A percentile compares a stretch with the other conserved stretches of the same genome.
phyloP scores from a whole-genome alignment of 192 early-diverging fungal species.

The Podila verticillata region DNA sequence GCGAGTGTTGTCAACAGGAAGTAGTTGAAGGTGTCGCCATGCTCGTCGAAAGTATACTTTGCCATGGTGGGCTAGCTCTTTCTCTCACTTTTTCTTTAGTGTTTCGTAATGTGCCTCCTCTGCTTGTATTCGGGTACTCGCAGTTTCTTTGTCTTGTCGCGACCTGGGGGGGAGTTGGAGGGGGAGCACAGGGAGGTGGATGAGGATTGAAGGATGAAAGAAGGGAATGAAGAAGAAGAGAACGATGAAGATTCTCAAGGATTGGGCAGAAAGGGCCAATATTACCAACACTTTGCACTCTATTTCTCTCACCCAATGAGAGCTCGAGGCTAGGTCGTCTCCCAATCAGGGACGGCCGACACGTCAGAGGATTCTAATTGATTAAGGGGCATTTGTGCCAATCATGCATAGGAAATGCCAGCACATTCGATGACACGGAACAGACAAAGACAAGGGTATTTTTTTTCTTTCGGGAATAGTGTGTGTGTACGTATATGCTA shows the following conservation, averaged over 20 bases:
- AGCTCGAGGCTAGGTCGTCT: too few species aligned
- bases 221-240: not conserved
- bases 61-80: slow-evolving; percentile 25
- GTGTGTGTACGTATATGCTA: too few species aligned
- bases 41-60: slow-evolving; percentile 95
- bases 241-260: not conserved
- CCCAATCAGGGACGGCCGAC: too few species aligned
- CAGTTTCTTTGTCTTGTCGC: too few species aligned
- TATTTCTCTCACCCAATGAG: slow-evolving; percentile 7
- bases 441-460: too few species aligned
- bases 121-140: not conserved
- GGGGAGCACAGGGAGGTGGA: not conserved
- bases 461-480: too few species aligned
- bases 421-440: too few species aligned
- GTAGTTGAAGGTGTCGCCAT: slow-evolving; percentile 94
- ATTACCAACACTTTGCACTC: too few species aligned
- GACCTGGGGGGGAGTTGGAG: not conserved
- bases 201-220: not conserved
- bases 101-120: not conserved
- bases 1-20: slow-evolving; percentile 88
- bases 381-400: too few species aligned
- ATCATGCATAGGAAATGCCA: too few species aligned
- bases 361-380: too few species aligned
- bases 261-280: not conserved
- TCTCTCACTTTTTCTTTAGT: not conserved